Conservation (phyloP, 331 rosid genomes). For the Pyrus hybrid region DNA sequence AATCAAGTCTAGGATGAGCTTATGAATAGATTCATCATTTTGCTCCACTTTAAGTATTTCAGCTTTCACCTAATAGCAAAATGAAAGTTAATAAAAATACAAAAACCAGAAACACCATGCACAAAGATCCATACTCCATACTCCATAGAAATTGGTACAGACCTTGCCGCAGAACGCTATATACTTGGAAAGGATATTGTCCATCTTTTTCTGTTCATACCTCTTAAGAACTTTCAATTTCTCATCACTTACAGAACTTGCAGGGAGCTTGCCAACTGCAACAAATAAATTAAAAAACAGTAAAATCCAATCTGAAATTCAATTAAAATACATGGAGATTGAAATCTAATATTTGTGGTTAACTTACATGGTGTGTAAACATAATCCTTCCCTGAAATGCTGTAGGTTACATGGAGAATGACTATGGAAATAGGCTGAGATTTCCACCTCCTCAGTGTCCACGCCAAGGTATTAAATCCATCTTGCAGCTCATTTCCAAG, state of each 20-base stretch:
- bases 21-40: slow-evolving; percentile 50
- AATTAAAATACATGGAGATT: neutral
- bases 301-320: slow-evolving; percentile 8
- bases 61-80: slow-evolving; percentile 42
- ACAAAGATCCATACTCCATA: neutral
- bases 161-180: slow-evolving; percentile 65
- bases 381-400: slow-evolving; percentile 29
- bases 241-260: slow-evolving; percentile 64
- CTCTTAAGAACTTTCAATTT: slow-evolving; percentile 40
- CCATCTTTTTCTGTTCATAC: slow-evolving; percentile 44
- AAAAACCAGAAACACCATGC: neutral
- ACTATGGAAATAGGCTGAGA: slow-evolving; percentile 59
- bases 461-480: slow-evolving; percentile 58
- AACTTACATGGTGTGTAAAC: slow-evolving; percentile 72
- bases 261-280: slow-evolving; percentile 86
- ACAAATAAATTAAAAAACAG: slow-evolving; percentile 10
- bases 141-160: neutral
- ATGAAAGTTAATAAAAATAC: neutral
- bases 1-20: slow-evolving; percentile 49
- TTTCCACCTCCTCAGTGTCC: slow-evolving; percentile 74
- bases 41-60: slow-evolving; percentile 44
- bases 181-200: slow-evolving; percentile 43
- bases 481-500: slow-evolving; percentile 58
- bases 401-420: slow-evolving; percentile 47
- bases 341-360: neutral